Conservation (phyloP, 768 basidiomycete species). For the Xerocomellus amylosporus region DNA sequence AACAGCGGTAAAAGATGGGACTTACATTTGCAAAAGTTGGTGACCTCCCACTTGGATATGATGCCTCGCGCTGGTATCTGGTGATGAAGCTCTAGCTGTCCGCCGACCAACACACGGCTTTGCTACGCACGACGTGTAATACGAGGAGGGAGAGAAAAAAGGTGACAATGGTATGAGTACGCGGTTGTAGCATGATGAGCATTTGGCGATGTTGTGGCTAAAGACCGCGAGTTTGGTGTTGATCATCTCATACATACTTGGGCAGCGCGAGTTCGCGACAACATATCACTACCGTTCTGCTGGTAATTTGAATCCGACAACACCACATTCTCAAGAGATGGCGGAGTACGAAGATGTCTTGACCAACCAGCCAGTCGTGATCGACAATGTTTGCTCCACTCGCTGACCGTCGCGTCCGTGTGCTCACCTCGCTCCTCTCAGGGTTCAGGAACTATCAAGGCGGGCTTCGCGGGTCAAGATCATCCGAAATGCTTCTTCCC, state of each 20-base stretch:
- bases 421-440: slow-evolving; percentile 38
- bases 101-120: background rate
- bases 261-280: slow-evolving; percentile 3
- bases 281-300: slow-evolving; percentile 1
- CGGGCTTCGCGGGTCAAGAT: slow-evolving; percentile 98
- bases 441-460: slow-evolving; percentile 99
- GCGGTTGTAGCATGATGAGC: slow-evolving; percentile 19
- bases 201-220: slow-evolving; percentile 16
- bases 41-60: slow-evolving; percentile 82
- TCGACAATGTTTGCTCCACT: slow-evolving; percentile 79
- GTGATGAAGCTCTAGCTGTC: slow-evolving; percentile 13
- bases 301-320: slow-evolving; percentile 3
- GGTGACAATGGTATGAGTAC: slow-evolving; percentile 6
- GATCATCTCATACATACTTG: background rate
- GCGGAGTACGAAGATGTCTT: slow-evolving; percentile 90
- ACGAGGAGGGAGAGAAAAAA: slow-evolving; percentile 19
- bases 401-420: slow-evolving; percentile 22
- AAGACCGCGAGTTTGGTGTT: slow-evolving; percentile 6
- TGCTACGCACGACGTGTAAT: slow-evolving; percentile 28
- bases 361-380: slow-evolving; percentile 98
- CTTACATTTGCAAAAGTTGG: slow-evolving; percentile 86
- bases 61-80: slow-evolving; percentile 42
- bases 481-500: slow-evolving; percentile 99
- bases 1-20: background rate
- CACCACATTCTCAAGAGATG: slow-evolving; percentile 44